Base-by-base conservation (phyloP, 306 rosid genomes). In the Quercus engelmannii region DNA sequence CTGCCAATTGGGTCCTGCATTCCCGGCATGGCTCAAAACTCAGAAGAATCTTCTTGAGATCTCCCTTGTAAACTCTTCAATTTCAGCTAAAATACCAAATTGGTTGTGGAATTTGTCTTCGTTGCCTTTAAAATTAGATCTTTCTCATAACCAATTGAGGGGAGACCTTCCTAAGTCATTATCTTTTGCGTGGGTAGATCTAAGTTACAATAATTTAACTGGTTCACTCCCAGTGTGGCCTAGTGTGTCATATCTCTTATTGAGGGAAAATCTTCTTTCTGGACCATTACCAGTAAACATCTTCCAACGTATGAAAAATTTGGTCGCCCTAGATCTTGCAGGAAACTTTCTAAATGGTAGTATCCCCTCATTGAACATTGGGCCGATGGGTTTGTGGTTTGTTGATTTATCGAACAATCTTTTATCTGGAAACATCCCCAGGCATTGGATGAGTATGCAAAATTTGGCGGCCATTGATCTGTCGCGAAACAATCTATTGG, bases 21-120 rank as follows among this genome's bases (percentile, higher is more conserved):
- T 77, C 62, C 80, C 80, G 5, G 43, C 5, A 6, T 77, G 80
- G 80, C 80, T 68, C 31, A 67, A 4, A 77, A 67, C 23, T 49
- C 74, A 77, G 6, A 51, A 19, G 28, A 4, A 28, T 3, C 41
- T 68, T 3, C 0, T 3, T 21, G 0, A 4, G 5, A 2, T 77
- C n/a, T 14, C 1, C 14, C 25, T 77, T 15, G 3, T 9, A 1
- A n/a, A 31, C 12, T 6, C n/a, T 54, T 55, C 55, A 30, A 54
- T 77, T 55, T 77, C 52, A 20, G 67, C 13, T 69, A 51, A 74
- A 35, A n/a, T 77, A 28, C 80, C 80, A 0, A 6, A n/a, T 68
- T 68, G 80, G 80, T 33, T 77, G 21, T 77, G 80, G 80, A 21
- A 21, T 33, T 1, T 26, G 10, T 26, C 71, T 4, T 14, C 26